A percentile compares a stretch with the other conserved stretches of the same genome.
These are phyloP conservation scores for Fusarium lateritium DNA, from an alignment of 2,329 filamentous ascomycete species.

Conservation along the genomic window DNA sequence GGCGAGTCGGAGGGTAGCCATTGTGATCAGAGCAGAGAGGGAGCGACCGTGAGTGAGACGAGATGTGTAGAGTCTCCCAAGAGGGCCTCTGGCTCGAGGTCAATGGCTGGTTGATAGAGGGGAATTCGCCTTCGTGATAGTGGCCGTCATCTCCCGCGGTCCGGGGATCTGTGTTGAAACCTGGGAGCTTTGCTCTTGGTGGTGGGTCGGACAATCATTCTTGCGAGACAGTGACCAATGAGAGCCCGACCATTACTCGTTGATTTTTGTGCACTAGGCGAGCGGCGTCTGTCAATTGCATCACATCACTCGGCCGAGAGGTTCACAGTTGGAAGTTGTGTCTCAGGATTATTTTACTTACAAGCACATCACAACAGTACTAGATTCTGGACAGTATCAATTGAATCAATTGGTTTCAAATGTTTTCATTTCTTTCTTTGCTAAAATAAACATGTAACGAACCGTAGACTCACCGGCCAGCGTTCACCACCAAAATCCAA, in stretches of 20 bases:
- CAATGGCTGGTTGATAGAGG: slow-evolving; percentile 54
- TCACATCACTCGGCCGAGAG: slow-evolving; percentile 21
- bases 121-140: slow-evolving; percentile 52
- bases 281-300: slow-evolving; percentile 26
- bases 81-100: slow-evolving; percentile 55
- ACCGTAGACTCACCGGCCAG: neutral
- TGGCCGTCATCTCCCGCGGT: slow-evolving; percentile 53
- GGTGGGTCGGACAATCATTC: slow-evolving; percentile 53
- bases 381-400: neutral
- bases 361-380: neutral
- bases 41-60: slow-evolving; percentile 49
- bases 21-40: slow-evolving; percentile 59
- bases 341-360: slow-evolving; percentile 1
- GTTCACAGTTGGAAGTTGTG: neutral
- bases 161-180: slow-evolving; percentile 48
- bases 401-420: neutral
- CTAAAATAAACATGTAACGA: neutral
- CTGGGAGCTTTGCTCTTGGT: slow-evolving; percentile 52
- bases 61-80: slow-evolving; percentile 51
- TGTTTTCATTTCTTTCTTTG: no score
- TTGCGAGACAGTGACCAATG: slow-evolving; percentile 52
- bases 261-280: slow-evolving; percentile 37
- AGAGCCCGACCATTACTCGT: slow-evolving; percentile 49
- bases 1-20: slow-evolving; percentile 82
- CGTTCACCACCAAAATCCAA: slow-evolving; percentile 4